Percentiles rank a stretch among this genome's conserved stretches.
Evolutionary conservation across 768 basidiomycete genomes (phyloP).

Genomic region (Tricholoma sp.): DNA sequence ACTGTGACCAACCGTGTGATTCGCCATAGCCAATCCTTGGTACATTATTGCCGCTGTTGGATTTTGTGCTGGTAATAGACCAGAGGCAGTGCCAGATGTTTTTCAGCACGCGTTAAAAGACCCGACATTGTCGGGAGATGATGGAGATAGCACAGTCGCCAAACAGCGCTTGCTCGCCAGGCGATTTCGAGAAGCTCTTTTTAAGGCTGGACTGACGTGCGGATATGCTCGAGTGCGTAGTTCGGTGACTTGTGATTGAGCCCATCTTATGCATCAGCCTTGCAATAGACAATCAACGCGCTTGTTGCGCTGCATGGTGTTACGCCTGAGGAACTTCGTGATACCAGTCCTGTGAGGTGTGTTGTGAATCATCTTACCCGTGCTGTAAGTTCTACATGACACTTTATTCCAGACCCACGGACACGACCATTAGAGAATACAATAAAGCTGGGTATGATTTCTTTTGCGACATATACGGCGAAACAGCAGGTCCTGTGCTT

Average conservation of each 20-base stretch:
- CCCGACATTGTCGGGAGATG: slow-evolving; percentile 22
- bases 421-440: slow-evolving; percentile 38
- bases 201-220: slow-evolving; percentile 54
- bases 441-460: slow-evolving; percentile 34
- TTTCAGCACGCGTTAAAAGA: slow-evolving; percentile 46
- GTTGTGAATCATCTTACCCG: not conserved
- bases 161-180: slow-evolving; percentile 41
- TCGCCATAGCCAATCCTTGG: slow-evolving; percentile 43
- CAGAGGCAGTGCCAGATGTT: slow-evolving; percentile 53
- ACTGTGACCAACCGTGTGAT: not conserved
- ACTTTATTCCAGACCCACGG: slow-evolving; percentile 29
- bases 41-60: slow-evolving; percentile 52
- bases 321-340: slow-evolving; percentile 48
- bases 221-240: slow-evolving; percentile 53
- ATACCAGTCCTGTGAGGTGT: slow-evolving; percentile 40
- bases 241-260: not conserved
- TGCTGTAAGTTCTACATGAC: not conserved
- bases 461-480: slow-evolving; percentile 51
- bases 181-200: slow-evolving; percentile 56
- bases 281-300: slow-evolving; percentile 50
- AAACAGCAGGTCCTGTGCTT: slow-evolving; percentile 45
- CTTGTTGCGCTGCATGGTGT: slow-evolving; percentile 44
- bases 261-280: not conserved
- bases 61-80: slow-evolving; percentile 53
- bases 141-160: slow-evolving; percentile 14